Evolutionary conservation across 257 asterid genomes (phyloP), one percentile per base, ranked within the genome.

Genomic region (Petunia axillaris): DNA sequence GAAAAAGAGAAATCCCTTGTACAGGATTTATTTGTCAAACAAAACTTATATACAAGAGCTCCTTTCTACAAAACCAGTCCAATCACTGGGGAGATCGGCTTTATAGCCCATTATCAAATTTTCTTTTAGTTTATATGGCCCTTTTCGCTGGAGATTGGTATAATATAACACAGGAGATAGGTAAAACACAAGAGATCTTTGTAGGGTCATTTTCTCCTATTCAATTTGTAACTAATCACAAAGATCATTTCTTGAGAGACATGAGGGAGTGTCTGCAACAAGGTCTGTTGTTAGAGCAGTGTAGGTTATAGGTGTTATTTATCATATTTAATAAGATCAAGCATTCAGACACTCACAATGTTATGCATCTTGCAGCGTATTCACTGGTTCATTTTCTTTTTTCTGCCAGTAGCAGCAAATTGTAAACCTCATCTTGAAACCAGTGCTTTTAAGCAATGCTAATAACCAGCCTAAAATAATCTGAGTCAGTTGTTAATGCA

Each of bases 201-300:
- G 25, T 25, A 25, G 25, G 25, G 25, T 25, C 25, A 25, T 25
- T 25, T 25, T 25, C 25, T 25, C 25, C 25, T 25, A 25, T 25
- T 25, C 25, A 25, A 25, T 25, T 25, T 25, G 25, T 25, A 25
- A 25, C 25, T 25, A 25, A 25, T 25, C 25, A 25, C 25, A 25
- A 25, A 25, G 25, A 25, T 25, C 25, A 25, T 25, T 25, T 25
- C 25, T 25, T 25, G 25, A 25, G 25, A 25, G 40, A 60, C 40
- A 60, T 25, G 65, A 60, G 65, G 65, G 36, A 25, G 14, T 60
- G 65, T 60, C 65, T 60, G 40, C 65, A 60, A 60, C 11, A 60
- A 25, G 65, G 40, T 60, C 65, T 60, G 65, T 8, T 25, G 35
- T 8, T 25, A 59, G 64, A 59, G 64, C 64, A 52, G 5, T 16